phyloP scores from a whole-genome alignment of 192 early-diverging fungal genomes.

The Piromyces sp. region DNA sequence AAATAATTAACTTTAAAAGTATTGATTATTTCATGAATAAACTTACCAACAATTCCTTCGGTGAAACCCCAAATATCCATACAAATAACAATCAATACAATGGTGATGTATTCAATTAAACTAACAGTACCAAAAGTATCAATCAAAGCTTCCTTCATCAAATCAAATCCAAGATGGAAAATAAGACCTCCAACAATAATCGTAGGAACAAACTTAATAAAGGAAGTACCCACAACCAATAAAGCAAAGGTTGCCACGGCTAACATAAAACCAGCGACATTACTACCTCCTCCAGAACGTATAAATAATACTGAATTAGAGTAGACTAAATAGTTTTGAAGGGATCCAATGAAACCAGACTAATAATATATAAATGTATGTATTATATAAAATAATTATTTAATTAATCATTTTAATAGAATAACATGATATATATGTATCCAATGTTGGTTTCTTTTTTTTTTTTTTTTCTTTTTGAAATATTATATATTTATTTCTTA shows the following conservation, averaged over 20 bases:
- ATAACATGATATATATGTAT: too few relatives aligned
- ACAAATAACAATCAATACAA: conserved; percentile 58
- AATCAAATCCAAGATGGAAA: conserved; percentile 87
- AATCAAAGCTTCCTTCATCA: conserved; percentile 73
- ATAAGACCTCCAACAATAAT: conserved; percentile 89
- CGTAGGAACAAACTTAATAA: conserved; percentile 82
- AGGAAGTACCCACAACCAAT: conserved; percentile 64
- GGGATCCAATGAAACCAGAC: background rate
- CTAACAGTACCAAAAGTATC: conserved; percentile 77
- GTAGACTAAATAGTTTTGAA: conserved; percentile 73
- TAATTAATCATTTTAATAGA: conserved; percentile 4
- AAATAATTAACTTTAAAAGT: too few relatives aligned
- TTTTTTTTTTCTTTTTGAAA: too few relatives aligned
- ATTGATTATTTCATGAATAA: too few relatives aligned
- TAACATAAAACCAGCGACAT: conserved; percentile 72
- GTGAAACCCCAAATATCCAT: conserved; percentile 91
- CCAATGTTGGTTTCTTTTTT: too few relatives aligned
- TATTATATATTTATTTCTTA: conserved; percentile 15
- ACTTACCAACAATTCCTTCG: conserved; percentile 37
- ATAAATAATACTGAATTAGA: conserved; percentile 84
- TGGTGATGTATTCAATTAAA: conserved; percentile 77
- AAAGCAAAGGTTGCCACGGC: conserved; percentile 50
- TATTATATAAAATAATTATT: background rate
- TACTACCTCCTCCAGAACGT: conserved; percentile 73
- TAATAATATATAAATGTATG: background rate